Evolutionary conservation across 2,329 filamentous ascomycete species (phyloP).

Genomic region (Colletotrichum sp.): DNA sequence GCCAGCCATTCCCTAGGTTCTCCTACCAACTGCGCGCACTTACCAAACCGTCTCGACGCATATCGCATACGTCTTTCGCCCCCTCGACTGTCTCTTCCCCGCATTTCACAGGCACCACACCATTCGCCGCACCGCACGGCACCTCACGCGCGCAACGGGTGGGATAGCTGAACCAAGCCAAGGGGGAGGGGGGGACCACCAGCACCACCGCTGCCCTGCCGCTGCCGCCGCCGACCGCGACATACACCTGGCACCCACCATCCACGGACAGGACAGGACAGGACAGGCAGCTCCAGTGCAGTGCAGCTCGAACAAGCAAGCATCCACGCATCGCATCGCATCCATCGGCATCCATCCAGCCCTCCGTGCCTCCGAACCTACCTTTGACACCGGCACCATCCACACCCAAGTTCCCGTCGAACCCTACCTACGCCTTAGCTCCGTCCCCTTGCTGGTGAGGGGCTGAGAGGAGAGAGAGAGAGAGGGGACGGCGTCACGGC

Average conservation of each 20-base stretch:
- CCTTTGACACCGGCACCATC: background rate
- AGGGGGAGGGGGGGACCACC: background rate
- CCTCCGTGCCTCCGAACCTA: background rate
- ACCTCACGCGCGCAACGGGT: background rate
- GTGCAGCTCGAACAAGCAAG: background rate
- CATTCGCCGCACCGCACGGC: background rate
- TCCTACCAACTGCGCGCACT: background rate
- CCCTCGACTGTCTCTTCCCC: conserved; percentile 4
- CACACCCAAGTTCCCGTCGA: background rate
- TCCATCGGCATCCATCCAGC: background rate
- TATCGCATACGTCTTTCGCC: background rate
- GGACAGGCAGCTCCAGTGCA: background rate
- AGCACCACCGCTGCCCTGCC: background rate
- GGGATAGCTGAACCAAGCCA: background rate
- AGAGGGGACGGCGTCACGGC: background rate
- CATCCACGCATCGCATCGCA: background rate
- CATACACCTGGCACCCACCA: background rate
- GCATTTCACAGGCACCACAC: conserved; percentile 6
- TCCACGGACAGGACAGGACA: background rate
- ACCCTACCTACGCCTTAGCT: background rate
- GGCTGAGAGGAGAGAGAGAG: background rate
- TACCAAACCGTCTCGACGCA: background rate
- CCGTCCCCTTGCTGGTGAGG: conserved; percentile 10
- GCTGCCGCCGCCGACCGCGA: background rate
- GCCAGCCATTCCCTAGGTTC: background rate